phyloP scores from a whole-genome alignment of 2,329 filamentous ascomycete genomes.

The Xylogone sp. region DNA sequence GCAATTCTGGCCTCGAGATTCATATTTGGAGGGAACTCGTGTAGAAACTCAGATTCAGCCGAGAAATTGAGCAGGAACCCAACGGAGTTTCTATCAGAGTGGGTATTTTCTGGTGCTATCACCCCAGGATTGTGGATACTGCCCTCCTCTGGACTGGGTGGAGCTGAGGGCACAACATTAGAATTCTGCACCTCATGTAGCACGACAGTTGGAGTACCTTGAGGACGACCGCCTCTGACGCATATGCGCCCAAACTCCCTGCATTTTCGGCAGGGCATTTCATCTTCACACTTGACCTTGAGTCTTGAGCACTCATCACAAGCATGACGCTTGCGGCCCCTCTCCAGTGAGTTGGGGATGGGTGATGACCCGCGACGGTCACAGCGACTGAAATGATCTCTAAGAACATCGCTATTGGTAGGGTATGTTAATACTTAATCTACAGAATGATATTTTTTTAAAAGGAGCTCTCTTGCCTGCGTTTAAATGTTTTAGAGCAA shows the following conservation, averaged over 20 bases:
- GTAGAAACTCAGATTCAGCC: constrained; percentile 24
- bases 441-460: not conserved
- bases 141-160: constrained; percentile 19
- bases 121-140: constrained; percentile 10
- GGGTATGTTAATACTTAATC: not conserved
- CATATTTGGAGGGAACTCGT: constrained; percentile 21
- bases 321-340: constrained; percentile 29
- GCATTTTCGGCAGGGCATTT: constrained; percentile 27
- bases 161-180: constrained; percentile 3
- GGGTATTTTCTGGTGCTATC: constrained; percentile 18
- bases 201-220: constrained; percentile 9
- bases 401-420: constrained; percentile 24
- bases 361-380: constrained; percentile 22
- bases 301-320: constrained; percentile 29
- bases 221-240: constrained; percentile 19
- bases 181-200: not conserved
- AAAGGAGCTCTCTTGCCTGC: constrained; percentile 20
- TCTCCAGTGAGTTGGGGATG: constrained; percentile 26
- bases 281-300: constrained; percentile 30
- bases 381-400: constrained; percentile 30
- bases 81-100: constrained; percentile 28
- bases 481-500: constrained; percentile 30
- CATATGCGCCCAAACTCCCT: constrained; percentile 26
- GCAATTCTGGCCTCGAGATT: constrained; percentile 13
- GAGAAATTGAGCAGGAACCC: constrained; percentile 27